Percentiles rank a stretch among this genome's conserved stretches.
phyloP scores from a whole-genome alignment of 2,329 filamentous ascomycete species.

The Ramularia endophylla region DNA sequence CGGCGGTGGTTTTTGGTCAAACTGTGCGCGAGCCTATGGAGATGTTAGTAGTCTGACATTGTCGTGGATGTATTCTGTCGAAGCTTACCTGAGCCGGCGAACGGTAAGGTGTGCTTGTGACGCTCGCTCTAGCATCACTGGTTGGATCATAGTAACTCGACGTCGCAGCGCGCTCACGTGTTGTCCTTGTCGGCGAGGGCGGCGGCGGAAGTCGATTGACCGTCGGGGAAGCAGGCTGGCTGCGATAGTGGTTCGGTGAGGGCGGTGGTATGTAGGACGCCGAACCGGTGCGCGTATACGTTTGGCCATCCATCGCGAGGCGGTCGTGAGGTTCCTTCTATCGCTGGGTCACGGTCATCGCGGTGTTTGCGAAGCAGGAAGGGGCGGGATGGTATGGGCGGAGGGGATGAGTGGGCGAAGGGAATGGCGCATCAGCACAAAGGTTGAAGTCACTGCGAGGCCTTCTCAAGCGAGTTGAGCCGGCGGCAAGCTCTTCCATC shows the following conservation, averaged over 20 bases:
- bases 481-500: too few species aligned
- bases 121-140: constrained; percentile 38
- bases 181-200: constrained; percentile 20
- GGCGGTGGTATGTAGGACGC: constrained; percentile 24
- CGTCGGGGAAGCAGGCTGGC: constrained; percentile 33
- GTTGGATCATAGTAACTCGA: constrained; percentile 47
- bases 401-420: too few species aligned
- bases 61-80: too few species aligned
- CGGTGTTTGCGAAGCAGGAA: too few species aligned
- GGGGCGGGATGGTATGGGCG: too few species aligned
- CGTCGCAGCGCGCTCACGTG: constrained; percentile 33
- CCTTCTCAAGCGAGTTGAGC: too few species aligned
- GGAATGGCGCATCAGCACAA: too few species aligned
- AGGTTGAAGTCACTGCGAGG: too few species aligned
- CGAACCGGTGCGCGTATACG: constrained; percentile 28
- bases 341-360: background rate
- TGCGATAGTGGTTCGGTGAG: constrained; percentile 26
- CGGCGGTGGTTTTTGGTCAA: constrained; percentile 17
- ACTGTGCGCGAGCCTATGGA: constrained; percentile 17
- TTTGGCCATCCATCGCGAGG: constrained; percentile 26
- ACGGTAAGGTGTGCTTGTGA: constrained; percentile 34
- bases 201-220: constrained; percentile 33
- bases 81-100: constrained; percentile 28
- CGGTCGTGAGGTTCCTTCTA: too few species aligned
- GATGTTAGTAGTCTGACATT: too few species aligned